Evolutionary conservation across 257 asterid genomes (phyloP).

Genomic region (Anisodus acutangulus): DNA sequence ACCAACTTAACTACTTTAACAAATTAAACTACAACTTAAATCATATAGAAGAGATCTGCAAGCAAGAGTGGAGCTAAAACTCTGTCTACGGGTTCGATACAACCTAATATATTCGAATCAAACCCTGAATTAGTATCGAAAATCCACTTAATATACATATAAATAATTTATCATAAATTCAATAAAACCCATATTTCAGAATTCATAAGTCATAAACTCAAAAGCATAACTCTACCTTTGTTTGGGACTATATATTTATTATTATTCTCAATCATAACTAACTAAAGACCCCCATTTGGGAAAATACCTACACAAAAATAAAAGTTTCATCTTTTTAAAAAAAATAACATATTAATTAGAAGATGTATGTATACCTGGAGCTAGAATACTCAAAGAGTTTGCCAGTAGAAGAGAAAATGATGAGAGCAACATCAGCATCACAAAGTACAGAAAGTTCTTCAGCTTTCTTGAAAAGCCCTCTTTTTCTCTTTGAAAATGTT

Average conservation of each 20-base stretch:
- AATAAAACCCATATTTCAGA: not conserved
- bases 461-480: conserved; percentile 87
- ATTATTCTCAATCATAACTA: not conserved
- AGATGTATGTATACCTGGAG: conserved; percentile 55
- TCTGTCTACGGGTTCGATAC: not conserved
- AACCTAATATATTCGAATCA: not conserved
- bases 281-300: not conserved
- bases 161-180: not conserved
- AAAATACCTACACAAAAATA: not conserved
- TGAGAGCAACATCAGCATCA: conserved; percentile 78
- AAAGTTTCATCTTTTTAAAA: not conserved
- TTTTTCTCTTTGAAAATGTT: conserved; percentile 77
- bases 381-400: conserved; percentile 71
- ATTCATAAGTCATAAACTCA: not conserved
- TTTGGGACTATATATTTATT: not conserved
- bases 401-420: conserved; percentile 74
- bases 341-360: not conserved
- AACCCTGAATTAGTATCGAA: not conserved
- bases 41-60: not conserved
- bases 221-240: no score
- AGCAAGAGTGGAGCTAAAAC: not conserved
- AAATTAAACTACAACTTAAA: not conserved
- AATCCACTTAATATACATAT: no score
- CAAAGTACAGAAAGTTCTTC: conserved; percentile 81
- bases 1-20: not conserved